Evolutionary conservation across 176 grass and related monocot genomes (phyloP), one percentile per base, ranked within the genome.

Genomic region (Avena insularis): DNA sequence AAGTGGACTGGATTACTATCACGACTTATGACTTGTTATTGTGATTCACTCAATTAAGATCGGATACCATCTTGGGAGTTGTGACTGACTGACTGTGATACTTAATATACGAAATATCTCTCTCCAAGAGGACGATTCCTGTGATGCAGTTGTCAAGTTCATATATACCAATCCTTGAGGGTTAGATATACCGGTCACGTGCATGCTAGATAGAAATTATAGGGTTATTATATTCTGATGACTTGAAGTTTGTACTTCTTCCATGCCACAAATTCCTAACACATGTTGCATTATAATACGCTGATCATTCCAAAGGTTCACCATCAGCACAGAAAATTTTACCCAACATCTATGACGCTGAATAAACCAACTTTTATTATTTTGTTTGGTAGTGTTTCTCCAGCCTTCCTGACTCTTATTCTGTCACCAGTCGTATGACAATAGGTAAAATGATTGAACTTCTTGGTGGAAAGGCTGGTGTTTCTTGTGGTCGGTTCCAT

Each of bases 361-460:
- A 66, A 15, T 66, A 16, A 66, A 33, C 63, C 63, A 67, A 35
- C 64, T 67, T 6, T 67, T 35, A 16, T 16, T 51, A 6, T 60
- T 59, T 82, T 77, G 47, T 85, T 36, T 36, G 14, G 10, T 66
- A 49, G 11, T 64, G 16, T 55, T 86, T 53, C 6, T 70, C 29
- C 63, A 51, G 43, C 13, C 36, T 23, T 38, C 20, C 71, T 83
- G 12, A 88, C 43, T 89, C 13, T 50, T 74, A 8, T 54, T 77
- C 53, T 82, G 15, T 56, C 20, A 38, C 16, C 82, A 98, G 93
- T 92, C 93, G 96, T 71, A 98, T 98, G 96, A 98, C 96, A 21
- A 94, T 98, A 61, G 96, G 96, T 61, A 98, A 98, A 92, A 98
- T 98, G 96, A 98, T 98, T 81, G 96, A 98, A 73, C 92, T 98